Evolutionary conservation across 257 asterid genomes (phyloP).

Genomic region (Capsicum chinense): DNA sequence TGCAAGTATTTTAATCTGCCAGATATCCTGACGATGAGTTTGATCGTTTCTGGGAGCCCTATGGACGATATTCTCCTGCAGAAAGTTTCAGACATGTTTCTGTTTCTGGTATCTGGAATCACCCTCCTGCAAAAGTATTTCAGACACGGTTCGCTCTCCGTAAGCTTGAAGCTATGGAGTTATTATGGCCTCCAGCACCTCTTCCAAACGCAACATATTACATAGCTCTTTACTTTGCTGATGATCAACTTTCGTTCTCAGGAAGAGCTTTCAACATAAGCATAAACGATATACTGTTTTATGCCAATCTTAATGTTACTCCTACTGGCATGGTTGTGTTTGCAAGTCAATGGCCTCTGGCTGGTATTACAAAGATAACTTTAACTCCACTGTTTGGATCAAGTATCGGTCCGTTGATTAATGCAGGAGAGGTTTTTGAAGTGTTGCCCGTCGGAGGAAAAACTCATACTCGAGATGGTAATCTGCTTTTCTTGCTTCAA

Average conservation of each 20-base stretch:
- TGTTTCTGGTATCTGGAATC: slow-evolving; percentile 89
- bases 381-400: slow-evolving; percentile 71
- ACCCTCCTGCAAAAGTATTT: slow-evolving; percentile 75
- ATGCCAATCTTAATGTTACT: slow-evolving; percentile 58
- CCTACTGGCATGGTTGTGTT: slow-evolving; percentile 71
- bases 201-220: slow-evolving; percentile 56
- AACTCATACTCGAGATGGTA: slow-evolving; percentile 89
- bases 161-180: slow-evolving; percentile 54
- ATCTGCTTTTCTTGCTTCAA: background rate
- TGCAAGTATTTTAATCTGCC: slow-evolving; percentile 33
- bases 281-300: slow-evolving; percentile 67
- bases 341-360: slow-evolving; percentile 78
- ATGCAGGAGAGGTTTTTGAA: slow-evolving; percentile 87
- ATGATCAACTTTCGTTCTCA: slow-evolving; percentile 53
- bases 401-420: slow-evolving; percentile 72
- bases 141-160: slow-evolving; percentile 52
- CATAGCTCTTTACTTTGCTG: slow-evolving; percentile 82
- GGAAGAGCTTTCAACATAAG: slow-evolving; percentile 61
- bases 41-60: slow-evolving; percentile 85
- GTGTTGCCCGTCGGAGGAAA: slow-evolving; percentile 68
- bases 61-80: slow-evolving; percentile 54
- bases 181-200: slow-evolving; percentile 74
- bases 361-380: slow-evolving; percentile 73
- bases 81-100: slow-evolving; percentile 48
- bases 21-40: slow-evolving; percentile 91